Percentiles rank a stretch among this genome's conserved stretches.
Evolutionary conservation across 2,329 filamentous ascomycete species (phyloP).

Genomic region (Cladosporium velox): DNA sequence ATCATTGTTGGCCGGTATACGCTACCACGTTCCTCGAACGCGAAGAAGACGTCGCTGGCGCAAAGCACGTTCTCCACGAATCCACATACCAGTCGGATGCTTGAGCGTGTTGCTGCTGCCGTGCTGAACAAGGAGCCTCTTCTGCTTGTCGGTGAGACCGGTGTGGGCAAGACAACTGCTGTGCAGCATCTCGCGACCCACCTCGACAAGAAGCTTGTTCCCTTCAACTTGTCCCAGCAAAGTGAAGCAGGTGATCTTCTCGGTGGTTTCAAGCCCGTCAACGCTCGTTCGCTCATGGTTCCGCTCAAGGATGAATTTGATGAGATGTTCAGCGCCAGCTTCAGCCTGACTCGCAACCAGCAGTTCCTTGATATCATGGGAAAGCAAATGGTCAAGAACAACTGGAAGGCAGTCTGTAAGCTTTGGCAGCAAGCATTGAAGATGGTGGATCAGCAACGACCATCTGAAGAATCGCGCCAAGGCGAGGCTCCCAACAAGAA

Average conservation of each 20-base stretch:
- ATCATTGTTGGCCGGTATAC: conserved; percentile 37
- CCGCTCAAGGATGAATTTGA: conserved; percentile 94
- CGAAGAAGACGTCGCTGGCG: conserved; percentile 15
- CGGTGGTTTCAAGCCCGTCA: conserved; percentile 95
- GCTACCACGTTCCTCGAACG: conserved; percentile 24
- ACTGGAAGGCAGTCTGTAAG: conserved; percentile 84
- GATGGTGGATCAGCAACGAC: conserved; percentile 68
- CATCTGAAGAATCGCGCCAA: conserved; percentile 53
- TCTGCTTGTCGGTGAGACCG: conserved; percentile 95
- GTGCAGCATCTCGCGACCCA: conserved; percentile 87
- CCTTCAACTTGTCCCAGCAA: conserved; percentile 96
- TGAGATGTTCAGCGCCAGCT: conserved; percentile 81
- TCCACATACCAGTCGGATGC: conserved; percentile 75
- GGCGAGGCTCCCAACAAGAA: conserved; percentile 70
- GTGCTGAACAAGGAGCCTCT: conserved; percentile 85
- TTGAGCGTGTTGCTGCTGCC: conserved; percentile 85
- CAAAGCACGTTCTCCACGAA: conserved; percentile 81
- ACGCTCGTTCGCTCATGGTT: conserved; percentile 80
- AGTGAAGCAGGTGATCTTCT: conserved; percentile 95
- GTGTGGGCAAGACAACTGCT: conserved; percentile 96
- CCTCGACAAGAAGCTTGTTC: conserved; percentile 81
- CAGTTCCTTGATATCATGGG: conserved; percentile 79
- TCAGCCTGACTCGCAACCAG: conserved; percentile 84
- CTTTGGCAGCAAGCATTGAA: conserved; percentile 87
- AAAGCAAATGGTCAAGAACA: conserved; percentile 76